phyloP scores from a whole-genome alignment of 2,329 filamentous ascomycete species.

The Aspergillus sergii region DNA sequence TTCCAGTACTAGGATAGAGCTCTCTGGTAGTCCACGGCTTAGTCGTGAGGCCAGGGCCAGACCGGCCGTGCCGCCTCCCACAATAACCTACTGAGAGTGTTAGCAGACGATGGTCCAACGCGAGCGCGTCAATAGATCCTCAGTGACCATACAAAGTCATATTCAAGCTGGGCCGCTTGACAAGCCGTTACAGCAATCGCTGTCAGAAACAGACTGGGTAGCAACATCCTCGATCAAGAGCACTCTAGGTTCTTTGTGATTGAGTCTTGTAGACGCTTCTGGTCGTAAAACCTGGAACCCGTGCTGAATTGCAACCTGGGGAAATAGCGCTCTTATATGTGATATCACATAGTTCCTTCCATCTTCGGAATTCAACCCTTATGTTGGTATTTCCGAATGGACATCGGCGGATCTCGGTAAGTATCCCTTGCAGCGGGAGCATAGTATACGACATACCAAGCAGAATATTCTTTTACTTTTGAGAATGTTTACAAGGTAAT shows the following conservation, averaged over 20 bases:
- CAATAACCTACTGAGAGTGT: neutral
- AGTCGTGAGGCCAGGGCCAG: neutral
- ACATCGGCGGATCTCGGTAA: too few relatives aligned
- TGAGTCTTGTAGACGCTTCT: neutral
- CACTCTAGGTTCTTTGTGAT: neutral
- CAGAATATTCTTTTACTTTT: too few relatives aligned
- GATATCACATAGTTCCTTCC: neutral
- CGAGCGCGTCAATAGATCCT: neutral
- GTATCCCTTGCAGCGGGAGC: too few relatives aligned
- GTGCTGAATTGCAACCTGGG: neutral
- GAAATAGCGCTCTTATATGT: neutral
- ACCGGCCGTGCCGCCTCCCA: neutral
- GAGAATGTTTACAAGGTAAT: too few relatives aligned
- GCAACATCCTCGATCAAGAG: neutral
- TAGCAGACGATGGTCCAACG: neutral
- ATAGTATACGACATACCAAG: too few relatives aligned
- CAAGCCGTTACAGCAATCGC: neutral
- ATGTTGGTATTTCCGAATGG: too few relatives aligned
- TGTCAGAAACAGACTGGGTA: neutral
- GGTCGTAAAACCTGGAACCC: neutral
- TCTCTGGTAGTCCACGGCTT: neutral
- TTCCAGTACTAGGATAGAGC: neutral
- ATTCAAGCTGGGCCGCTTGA: neutral
- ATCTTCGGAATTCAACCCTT: neutral
- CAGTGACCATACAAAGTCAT: neutral